phyloP scores from a whole-genome alignment of 1,284 basidiomycete species.

The Rhodotorula sp. region DNA sequence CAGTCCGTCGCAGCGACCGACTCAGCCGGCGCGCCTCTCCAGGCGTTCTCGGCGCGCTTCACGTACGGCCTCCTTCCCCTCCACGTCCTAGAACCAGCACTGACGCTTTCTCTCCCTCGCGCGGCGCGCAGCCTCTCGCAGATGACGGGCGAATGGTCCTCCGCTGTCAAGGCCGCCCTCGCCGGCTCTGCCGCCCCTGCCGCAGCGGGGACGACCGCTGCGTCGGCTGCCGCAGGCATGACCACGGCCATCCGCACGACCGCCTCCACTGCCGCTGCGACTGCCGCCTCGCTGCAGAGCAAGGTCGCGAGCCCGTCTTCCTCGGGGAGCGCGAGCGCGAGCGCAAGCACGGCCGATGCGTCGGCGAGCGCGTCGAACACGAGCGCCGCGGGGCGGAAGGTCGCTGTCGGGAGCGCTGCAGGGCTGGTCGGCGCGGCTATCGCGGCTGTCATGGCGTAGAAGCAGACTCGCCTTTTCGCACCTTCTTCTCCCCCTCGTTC shows the following conservation, averaged over 20 bases:
- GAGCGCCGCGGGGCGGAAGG: not conserved
- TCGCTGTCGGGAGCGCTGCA: not conserved
- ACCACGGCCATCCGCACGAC: not conserved
- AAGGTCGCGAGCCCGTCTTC: not conserved
- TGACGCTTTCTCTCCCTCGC: not conserved
- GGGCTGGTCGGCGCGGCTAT: not conserved
- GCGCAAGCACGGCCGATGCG: not conserved
- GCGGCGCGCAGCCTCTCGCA: not conserved
- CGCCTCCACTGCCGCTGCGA: not conserved
- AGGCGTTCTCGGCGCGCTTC: conserved; percentile 82
- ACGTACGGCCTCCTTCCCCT: not conserved
- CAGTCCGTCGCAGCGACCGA: conserved; percentile 24
- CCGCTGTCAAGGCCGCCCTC: not conserved
- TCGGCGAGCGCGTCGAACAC: not conserved
- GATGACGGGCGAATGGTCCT: conserved; percentile 2
- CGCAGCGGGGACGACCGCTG: not conserved
- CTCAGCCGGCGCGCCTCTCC: conserved; percentile 57
- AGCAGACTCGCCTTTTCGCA: not conserved
- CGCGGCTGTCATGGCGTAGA: not conserved
- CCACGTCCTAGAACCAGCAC: accelerated
- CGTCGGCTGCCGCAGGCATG: not conserved
- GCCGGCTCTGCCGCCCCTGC: not conserved
- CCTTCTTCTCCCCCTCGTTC: no score
- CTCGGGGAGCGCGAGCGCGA: not conserved
- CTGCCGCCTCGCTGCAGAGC: not conserved